These are phyloP conservation scores for Penicillium diatomitis DNA, from an alignment of 495 filamentous ascomycete species.

Conservation along the genomic window DNA sequence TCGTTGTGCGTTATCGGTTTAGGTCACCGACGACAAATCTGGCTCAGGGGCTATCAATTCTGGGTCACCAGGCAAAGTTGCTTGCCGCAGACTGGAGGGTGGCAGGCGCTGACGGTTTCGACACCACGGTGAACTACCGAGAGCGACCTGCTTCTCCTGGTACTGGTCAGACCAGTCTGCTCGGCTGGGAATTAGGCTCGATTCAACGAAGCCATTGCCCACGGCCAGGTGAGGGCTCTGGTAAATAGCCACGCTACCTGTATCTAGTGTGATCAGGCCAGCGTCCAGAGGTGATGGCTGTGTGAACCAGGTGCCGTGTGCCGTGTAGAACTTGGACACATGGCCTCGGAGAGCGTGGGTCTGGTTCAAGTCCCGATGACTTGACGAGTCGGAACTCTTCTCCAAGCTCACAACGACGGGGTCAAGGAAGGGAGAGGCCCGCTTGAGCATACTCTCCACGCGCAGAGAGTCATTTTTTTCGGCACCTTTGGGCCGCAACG, in stretches of 20 bases:
- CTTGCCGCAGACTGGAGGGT: too few species aligned
- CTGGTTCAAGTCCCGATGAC: constrained; percentile 6
- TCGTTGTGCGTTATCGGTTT: too few species aligned
- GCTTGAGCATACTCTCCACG: constrained; percentile 4
- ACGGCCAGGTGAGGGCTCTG: neutral
- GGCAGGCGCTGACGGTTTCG: too few species aligned
- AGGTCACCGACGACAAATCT: too few species aligned
- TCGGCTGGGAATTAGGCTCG: neutral
- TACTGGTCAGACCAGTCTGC: neutral
- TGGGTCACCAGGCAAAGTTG: too few species aligned
- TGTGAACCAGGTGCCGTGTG: constrained; percentile 20
- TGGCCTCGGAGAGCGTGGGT: constrained; percentile 8
- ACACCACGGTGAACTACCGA: neutral
- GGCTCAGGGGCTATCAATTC: too few species aligned
- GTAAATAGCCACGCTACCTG: neutral
- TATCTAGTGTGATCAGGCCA: neutral
- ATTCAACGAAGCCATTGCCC: constrained; percentile 15
- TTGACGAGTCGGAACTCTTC: neutral
- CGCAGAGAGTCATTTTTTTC: constrained; percentile 1
- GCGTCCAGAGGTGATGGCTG: neutral
- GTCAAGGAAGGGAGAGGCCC: constrained; percentile 16
- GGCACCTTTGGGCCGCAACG: constrained; percentile 11
- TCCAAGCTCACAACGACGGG: constrained; percentile 15
- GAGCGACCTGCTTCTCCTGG: too few species aligned
- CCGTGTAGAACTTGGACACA: constrained; percentile 18